A percentile compares a stretch with the other conserved stretches of the same genome.
Conservation (phyloP, 306 rosid species). For the Fragaria nilgerrensis region DNA sequence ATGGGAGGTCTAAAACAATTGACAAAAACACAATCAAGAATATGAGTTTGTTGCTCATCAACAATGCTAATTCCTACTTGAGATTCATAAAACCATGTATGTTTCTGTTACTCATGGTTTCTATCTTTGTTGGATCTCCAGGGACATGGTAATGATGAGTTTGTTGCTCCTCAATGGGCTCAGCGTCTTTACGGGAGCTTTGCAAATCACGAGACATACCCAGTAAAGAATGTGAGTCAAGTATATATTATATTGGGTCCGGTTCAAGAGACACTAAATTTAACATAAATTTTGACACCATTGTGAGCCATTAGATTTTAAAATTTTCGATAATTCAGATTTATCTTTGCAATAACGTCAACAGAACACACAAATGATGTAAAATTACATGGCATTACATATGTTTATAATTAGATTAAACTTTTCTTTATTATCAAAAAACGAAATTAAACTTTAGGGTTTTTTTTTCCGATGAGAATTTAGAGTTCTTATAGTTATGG, state of each 20-base stretch:
- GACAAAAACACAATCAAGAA: not conserved
- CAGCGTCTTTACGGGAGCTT: not conserved
- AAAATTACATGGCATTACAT: too few species aligned
- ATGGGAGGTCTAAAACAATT: not conserved
- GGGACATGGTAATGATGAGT: not conserved
- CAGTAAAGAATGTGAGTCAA: not conserved
- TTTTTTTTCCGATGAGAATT: too few species aligned
- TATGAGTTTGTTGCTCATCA: not conserved
- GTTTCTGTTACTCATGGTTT: not conserved
- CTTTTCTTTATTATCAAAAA: too few species aligned
- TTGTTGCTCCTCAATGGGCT: not conserved
- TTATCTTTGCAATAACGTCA: too few species aligned
- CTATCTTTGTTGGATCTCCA: not conserved
- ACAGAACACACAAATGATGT: too few species aligned
- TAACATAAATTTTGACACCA: too few species aligned
- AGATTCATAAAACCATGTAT: not conserved
- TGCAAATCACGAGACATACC: not conserved
- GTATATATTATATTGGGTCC: not conserved
- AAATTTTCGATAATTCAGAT: too few species aligned
- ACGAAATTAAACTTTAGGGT: too few species aligned
- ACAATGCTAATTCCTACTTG: not conserved
- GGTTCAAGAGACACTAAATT: too few species aligned
- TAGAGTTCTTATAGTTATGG: too few species aligned
- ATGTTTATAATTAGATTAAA: too few species aligned
- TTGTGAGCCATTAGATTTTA: too few species aligned